Conservation (phyloP, 148 eudicot species). For the Camellia lanceoleosa region DNA sequence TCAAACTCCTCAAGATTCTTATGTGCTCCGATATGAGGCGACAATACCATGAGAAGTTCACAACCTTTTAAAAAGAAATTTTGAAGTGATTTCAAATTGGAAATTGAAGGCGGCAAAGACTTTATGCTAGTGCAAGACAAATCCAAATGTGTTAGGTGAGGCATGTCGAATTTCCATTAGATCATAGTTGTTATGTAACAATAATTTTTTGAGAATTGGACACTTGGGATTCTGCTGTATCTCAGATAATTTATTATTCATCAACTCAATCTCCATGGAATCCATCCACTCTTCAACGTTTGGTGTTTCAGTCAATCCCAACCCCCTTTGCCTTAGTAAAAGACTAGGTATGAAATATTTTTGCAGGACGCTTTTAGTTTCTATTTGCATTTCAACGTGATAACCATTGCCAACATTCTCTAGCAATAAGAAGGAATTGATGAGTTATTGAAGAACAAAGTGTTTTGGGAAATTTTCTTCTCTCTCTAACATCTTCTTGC, state of each 20-base stretch:
- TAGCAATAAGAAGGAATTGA: background rate
- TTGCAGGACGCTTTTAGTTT: background rate
- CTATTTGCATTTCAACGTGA: background rate
- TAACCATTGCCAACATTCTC: background rate
- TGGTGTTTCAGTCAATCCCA: background rate
- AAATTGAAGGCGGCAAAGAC: conserved; percentile 17
- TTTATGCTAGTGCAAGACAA: conserved; percentile 7
- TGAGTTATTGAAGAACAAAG: background rate
- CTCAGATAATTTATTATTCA: background rate
- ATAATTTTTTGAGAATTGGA: background rate
- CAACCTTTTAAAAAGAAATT: conserved; percentile 5
- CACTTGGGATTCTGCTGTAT: background rate
- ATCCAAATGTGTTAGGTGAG: background rate
- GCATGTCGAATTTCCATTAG: background rate
- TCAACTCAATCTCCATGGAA: background rate
- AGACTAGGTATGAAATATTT: background rate
- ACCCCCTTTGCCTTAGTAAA: background rate
- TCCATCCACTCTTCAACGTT: background rate
- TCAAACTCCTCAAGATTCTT: conserved; percentile 4
- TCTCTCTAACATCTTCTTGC: too few relatives aligned
- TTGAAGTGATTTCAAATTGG: background rate
- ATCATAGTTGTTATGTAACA: background rate
- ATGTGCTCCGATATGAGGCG: conserved; percentile 5
- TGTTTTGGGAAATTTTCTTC: too few relatives aligned
- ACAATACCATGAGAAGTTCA: conserved; percentile 5